phyloP scores from a whole-genome alignment of 768 basidiomycete species.

The Trichaptum fuscoviolaceum region DNA sequence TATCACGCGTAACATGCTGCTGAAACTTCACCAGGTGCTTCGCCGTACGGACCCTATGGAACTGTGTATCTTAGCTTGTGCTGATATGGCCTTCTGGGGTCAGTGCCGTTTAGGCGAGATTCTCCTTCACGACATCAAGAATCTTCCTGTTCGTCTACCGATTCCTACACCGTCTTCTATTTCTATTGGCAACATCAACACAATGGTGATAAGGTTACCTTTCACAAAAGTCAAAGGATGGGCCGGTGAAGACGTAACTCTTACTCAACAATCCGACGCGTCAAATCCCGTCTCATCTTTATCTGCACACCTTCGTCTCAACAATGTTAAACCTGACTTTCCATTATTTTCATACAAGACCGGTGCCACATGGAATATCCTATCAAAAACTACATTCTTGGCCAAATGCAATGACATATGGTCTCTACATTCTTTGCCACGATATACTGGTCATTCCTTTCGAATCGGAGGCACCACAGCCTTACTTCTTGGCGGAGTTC shows the following conservation, averaged over 20 bases:
- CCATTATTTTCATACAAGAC: not conserved
- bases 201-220: not conserved
- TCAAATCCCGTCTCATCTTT: constrained; percentile 12
- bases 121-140: constrained; percentile 9
- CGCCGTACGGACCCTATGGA: constrained; percentile 18
- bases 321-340: constrained; percentile 6
- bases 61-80: constrained; percentile 18
- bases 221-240: not conserved
- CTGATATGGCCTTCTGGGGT: constrained; percentile 25
- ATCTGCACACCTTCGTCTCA: constrained; percentile 14
- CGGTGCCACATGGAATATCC: not conserved
- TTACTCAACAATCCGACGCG: constrained; percentile 4
- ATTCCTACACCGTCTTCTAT: not conserved
- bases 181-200: not conserved
- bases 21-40: constrained; percentile 14
- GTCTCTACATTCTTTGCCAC: not conserved
- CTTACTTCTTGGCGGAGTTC: constrained; percentile 24
- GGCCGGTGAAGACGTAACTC: not conserved
- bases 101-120: constrained; percentile 30
- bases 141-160: not conserved
- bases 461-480: constrained; percentile 30
- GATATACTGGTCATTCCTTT: constrained; percentile 22
- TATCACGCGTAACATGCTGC: constrained; percentile 20
- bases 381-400: constrained; percentile 4
- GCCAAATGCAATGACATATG: constrained; percentile 5